phyloP scores from a whole-genome alignment of 2,329 filamentous ascomycete genomes.

The Piedraia hortae region DNA sequence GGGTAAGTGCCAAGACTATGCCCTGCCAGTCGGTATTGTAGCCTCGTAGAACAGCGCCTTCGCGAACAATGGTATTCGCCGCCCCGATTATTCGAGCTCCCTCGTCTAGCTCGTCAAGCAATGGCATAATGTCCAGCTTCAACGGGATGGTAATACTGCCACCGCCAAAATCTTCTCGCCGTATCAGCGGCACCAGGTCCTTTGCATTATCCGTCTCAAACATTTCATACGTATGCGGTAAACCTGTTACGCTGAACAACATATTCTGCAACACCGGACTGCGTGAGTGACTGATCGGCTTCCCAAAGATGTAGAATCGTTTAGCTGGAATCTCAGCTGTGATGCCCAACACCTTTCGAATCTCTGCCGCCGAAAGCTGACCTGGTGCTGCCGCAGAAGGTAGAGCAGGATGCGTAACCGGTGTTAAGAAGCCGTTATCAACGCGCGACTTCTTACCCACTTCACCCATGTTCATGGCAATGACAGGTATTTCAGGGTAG shows the following conservation, averaged over 20 bases:
- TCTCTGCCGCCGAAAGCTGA: constrained; percentile 72
- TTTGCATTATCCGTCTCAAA: constrained; percentile 43
- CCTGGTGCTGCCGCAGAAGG: constrained; percentile 84
- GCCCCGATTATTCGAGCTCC: constrained; percentile 67
- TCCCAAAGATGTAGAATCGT: constrained; percentile 69
- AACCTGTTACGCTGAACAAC: constrained; percentile 45
- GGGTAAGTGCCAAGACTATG: constrained; percentile 54
- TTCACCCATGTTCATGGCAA: constrained; percentile 86
- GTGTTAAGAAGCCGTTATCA: constrained; percentile 77
- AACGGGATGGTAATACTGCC: constrained; percentile 89
- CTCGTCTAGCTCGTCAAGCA: constrained; percentile 54
- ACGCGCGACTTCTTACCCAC: constrained; percentile 72
- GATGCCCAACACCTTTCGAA: constrained; percentile 48
- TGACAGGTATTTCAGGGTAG: constrained; percentile 49
- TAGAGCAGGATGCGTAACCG: constrained; percentile 69
- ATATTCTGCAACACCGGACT: constrained; percentile 78
- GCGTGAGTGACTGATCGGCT: constrained; percentile 52
- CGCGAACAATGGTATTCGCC: constrained; percentile 70
- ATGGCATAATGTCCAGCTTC: constrained; percentile 61
- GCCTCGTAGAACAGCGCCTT: constrained; percentile 31
- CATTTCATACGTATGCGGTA: constrained; percentile 58
- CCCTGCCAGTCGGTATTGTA: constrained; percentile 93
- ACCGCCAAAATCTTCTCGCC: constrained; percentile 52
- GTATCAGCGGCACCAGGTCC: constrained; percentile 39
- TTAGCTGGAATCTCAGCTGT: constrained; percentile 51